phyloP scores from a whole-genome alignment of 352 stramenopile species.

The Plasmopara viticola region DNA sequence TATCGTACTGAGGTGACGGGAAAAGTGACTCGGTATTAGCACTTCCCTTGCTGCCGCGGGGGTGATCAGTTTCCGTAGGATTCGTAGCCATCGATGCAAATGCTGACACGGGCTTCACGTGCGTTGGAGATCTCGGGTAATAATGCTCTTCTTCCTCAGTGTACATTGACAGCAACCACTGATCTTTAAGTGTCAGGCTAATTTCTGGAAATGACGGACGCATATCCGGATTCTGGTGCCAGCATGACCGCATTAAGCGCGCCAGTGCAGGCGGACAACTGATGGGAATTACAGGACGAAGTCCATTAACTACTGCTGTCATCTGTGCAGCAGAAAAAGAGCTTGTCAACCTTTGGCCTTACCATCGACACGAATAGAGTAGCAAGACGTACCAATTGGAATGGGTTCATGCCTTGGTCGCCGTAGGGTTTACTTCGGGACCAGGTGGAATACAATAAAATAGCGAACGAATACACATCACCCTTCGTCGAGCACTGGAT shows the following conservation, averaged over 20 bases:
- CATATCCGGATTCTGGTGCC: constrained; percentile 64
- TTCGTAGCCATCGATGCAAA: constrained; percentile 35
- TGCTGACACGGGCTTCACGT: constrained; percentile 24
- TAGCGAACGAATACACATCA: constrained; percentile 83
- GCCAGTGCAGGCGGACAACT: constrained; percentile 69
- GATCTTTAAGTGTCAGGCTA: constrained; percentile 68
- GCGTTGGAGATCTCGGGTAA: constrained; percentile 22
- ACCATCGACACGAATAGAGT: neutral
- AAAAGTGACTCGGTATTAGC: constrained; percentile 26
- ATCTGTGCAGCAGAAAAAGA: constrained; percentile 41
- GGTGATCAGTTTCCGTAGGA: constrained; percentile 11
- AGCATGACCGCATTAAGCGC: constrained; percentile 78
- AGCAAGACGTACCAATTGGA: constrained; percentile 61
- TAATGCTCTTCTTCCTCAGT: constrained; percentile 49
- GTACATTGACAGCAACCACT: constrained; percentile 54
- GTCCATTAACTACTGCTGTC: constrained; percentile 80
- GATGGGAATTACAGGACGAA: constrained; percentile 79
- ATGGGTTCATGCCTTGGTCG: constrained; percentile 87
- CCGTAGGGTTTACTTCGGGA: constrained; percentile 83
- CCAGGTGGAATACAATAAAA: constrained; percentile 84
- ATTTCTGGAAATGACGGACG: constrained; percentile 79
- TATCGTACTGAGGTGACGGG: constrained; percentile 14
- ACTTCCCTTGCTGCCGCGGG: constrained; percentile 33
- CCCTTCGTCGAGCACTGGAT: constrained; percentile 85
- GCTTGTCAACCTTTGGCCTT: constrained; percentile 5